These are phyloP conservation scores for Yamadazyma kitorensis DNA, from an alignment of 805 yeast genomes.

Conservation along the genomic window DNA sequence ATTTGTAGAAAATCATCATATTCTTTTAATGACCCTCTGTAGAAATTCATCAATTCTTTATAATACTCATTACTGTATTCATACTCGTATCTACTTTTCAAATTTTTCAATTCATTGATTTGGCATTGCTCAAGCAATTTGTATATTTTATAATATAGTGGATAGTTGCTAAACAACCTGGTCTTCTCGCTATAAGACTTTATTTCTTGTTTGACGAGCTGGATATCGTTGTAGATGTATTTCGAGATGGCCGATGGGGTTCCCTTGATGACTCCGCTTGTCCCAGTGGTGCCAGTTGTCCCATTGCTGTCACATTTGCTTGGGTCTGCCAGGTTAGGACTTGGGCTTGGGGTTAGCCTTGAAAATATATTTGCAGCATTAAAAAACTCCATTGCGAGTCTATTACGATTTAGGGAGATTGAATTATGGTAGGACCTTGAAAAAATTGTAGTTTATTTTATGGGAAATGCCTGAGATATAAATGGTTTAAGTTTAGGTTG, in stretches of 20 bases:
- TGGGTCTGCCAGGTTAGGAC: neutral
- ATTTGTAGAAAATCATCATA: conserved; percentile 19
- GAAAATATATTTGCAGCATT: neutral
- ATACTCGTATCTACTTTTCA: conserved; percentile 14
- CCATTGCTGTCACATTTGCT: conserved; percentile 5
- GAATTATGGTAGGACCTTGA: too few species aligned
- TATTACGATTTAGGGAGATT: too few species aligned
- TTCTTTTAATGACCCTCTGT: conserved; percentile 19
- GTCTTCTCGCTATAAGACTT: conserved; percentile 21
- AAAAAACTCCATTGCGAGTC: conserved; percentile 1
- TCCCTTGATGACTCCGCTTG: too few species aligned
- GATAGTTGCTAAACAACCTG: conserved; percentile 16
- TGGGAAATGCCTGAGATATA: too few species aligned
- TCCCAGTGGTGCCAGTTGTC: too few species aligned
- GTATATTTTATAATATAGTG: conserved; percentile 21
- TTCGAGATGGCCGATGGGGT: conserved; percentile 19
- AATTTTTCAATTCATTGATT: conserved; percentile 11
- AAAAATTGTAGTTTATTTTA: too few species aligned
- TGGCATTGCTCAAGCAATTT: conserved; percentile 21
- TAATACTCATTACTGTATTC: conserved; percentile 14
- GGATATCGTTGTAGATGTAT: conserved; percentile 22
- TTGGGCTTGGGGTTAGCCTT: conserved; percentile 4
- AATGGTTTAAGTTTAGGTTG: too few species aligned
- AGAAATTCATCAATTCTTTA: conserved; percentile 15
- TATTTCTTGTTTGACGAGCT: conserved; percentile 18